Evolutionary conservation across 2,329 filamentous ascomycete genomes (phyloP).

Genomic region (Cladosporium cucumerinum): DNA sequence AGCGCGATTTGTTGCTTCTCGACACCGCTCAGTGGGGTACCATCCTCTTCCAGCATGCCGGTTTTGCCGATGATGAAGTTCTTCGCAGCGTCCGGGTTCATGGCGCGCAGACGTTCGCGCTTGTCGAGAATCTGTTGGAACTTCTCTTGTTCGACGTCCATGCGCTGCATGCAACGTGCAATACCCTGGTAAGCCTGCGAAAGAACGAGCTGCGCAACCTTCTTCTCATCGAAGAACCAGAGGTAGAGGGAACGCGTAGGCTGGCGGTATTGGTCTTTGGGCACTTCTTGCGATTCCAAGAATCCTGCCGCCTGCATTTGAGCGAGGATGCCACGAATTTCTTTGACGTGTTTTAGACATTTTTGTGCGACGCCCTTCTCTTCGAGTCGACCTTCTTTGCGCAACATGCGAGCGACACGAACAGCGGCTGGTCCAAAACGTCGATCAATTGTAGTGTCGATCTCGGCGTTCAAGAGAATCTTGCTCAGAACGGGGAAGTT

Average conservation of each 20-base stretch:
- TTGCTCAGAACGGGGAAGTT: conserved; percentile 73
- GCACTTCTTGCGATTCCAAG: conserved; percentile 90
- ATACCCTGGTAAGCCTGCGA: conserved; percentile 88
- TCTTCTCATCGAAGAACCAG: conserved; percentile 82
- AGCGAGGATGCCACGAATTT: conserved; percentile 79
- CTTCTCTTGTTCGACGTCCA: conserved; percentile 70
- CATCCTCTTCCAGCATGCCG: conserved; percentile 16
- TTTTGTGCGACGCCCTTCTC: conserved; percentile 82
- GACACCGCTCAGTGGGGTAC: conserved; percentile 35
- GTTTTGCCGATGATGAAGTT: conserved; percentile 18
- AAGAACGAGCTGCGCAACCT: conserved; percentile 66
- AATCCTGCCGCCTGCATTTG: conserved; percentile 83
- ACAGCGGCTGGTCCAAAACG: conserved; percentile 73
- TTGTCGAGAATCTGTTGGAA: conserved; percentile 73
- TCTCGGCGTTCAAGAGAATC: conserved; percentile 68
- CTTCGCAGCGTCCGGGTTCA: conserved; percentile 3
- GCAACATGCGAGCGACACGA: conserved; percentile 79
- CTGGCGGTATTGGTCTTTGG: conserved; percentile 76
- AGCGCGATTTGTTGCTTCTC: conserved; percentile 68
- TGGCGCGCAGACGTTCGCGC: conserved; percentile 63
- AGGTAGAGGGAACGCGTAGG: conserved; percentile 84
- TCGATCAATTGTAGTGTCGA: conserved; percentile 77
- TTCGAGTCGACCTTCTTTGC: conserved; percentile 87
- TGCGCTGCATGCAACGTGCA: conserved; percentile 76
- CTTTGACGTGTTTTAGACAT: conserved; percentile 78